Base-by-base conservation (phyloP, 2,329 filamentous ascomycete species). In the Canariomyces notabilis region DNA sequence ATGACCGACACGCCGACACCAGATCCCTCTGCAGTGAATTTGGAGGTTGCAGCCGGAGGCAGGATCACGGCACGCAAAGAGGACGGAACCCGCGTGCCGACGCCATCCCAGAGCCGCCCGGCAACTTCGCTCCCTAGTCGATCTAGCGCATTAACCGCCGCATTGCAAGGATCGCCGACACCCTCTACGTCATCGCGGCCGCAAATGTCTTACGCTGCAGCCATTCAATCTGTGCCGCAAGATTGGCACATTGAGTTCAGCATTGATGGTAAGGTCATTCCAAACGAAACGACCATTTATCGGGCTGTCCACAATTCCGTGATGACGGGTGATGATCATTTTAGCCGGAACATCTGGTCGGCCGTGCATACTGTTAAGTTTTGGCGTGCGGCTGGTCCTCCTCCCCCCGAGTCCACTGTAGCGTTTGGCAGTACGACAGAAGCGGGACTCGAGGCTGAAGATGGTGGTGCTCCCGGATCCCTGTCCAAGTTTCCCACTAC, bases 201-300 rank as follows among this genome's bases (percentile, higher is more conserved):
- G 2, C n/a, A n/a, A n/a, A 80, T 88, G 66, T 89, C 89, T 0
- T 95, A 96, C 64, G 85, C 89, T 19, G 86, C 87, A 42, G 89
- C 89, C 4, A 79, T 94, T 42, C 87, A 90, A 57, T 74, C 87
- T 12, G 73, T 80, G 0, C 88, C 90, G 1, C 86, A 94, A 61
- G 90, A 97, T 61, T 98, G 93, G 93, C 91, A 98, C 60, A 89
- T 98, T 50, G 88, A 97, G 61, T 98, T 98, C 67, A 90, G 81
- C 55, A 78, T 97, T 40, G 85, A 94, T 53, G 85, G 79, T 43
- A 89, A 89, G 63, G 77, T 86, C 1, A 85, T 98, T 48, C 76
- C 87, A 0, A 93, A 90, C 56, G 90, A 97, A 58, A 96, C 88
- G 1, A 98, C 93, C 0, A 91, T 98, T 46, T 98, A 97, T 61